These are phyloP conservation scores for Diaporthe sp. DNA, from an alignment of 2,329 filamentous ascomycete genomes.

Conservation along the genomic window DNA sequence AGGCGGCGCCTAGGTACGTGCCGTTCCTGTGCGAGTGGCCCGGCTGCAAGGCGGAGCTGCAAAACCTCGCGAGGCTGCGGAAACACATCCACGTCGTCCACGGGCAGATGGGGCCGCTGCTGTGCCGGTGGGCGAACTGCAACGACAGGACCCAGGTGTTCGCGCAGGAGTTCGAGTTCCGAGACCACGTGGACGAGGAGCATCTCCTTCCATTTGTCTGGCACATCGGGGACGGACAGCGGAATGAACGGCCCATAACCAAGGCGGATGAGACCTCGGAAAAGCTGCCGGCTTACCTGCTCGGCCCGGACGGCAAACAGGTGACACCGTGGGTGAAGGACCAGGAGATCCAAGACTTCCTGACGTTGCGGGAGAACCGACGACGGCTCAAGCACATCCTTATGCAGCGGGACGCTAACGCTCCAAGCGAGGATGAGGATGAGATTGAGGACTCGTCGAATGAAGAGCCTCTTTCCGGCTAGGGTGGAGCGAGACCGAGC, in stretches of 20 bases:
- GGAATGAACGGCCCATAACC: constrained; percentile 52
- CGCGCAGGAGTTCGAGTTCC: constrained; percentile 52
- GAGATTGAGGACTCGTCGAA: constrained; percentile 43
- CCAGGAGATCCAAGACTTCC: constrained; percentile 64
- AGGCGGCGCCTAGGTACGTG: constrained; percentile 57
- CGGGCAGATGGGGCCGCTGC: constrained; percentile 45
- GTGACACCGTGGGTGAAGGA: constrained; percentile 70
- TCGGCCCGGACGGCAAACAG: constrained; percentile 66
- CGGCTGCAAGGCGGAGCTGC: constrained; percentile 71
- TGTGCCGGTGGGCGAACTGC: constrained; percentile 60
- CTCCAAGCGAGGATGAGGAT: constrained; percentile 58
- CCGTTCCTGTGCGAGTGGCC: constrained; percentile 73
- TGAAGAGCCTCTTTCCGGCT: constrained; percentile 9
- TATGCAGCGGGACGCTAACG: constrained; percentile 60
- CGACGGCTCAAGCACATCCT: constrained; percentile 60
- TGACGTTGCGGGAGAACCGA: constrained; percentile 60
- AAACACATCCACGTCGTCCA: constrained; percentile 69
- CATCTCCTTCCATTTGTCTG: constrained; percentile 69
- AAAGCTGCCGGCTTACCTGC: constrained; percentile 63
- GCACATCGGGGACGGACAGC: constrained; percentile 72
- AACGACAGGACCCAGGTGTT: constrained; percentile 43
- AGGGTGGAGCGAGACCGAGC: constrained; percentile 17
- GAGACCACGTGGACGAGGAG: constrained; percentile 65
- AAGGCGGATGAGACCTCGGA: constrained; percentile 34
- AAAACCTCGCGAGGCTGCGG: constrained; percentile 72